Percentiles rank a stretch among this genome's conserved stretches.
These are phyloP conservation scores for Tricladium varicosporioides DNA, from an alignment of 2,329 filamentous ascomycete genomes.

Conservation along the genomic window DNA sequence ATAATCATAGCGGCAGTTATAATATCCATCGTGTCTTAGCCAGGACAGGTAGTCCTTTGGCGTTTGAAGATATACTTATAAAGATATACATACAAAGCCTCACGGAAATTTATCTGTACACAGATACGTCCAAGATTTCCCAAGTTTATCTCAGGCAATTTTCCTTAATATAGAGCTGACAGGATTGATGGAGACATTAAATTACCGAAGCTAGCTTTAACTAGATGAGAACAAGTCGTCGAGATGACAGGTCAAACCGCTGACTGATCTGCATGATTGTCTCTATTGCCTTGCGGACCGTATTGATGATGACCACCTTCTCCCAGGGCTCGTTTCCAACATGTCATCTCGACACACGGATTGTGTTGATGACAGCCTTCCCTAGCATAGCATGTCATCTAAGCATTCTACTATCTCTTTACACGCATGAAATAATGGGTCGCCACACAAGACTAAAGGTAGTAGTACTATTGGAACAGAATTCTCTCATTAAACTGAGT, in stretches of 20 bases:
- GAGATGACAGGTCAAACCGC: slow-evolving; percentile 13
- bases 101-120: slow-evolving; percentile 15
- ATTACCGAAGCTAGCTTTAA: slow-evolving; percentile 16
- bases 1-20: slow-evolving; percentile 15
- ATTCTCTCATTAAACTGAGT: slow-evolving; percentile 15
- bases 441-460: slow-evolving; percentile 15
- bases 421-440: slow-evolving; percentile 15
- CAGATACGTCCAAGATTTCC: slow-evolving; percentile 10
- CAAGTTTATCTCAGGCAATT: slow-evolving; percentile 12
- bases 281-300: slow-evolving; percentile 9
- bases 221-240: slow-evolving; percentile 13
- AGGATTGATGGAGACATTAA: slow-evolving; percentile 14
- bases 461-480: slow-evolving; percentile 15
- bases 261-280: slow-evolving; percentile 14
- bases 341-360: slow-evolving; percentile 11
- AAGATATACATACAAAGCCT: slow-evolving; percentile 16
- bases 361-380: slow-evolving; percentile 15
- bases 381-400: slow-evolving; percentile 15
- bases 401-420: slow-evolving; percentile 15
- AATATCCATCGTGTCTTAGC: slow-evolving; percentile 13
- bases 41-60: slow-evolving; percentile 11
- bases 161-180: slow-evolving; percentile 13
- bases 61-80: slow-evolving; percentile 18
- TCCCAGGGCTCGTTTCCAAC: slow-evolving; percentile 13
- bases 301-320: slow-evolving; percentile 16